Percentiles rank a stretch among this genome's conserved stretches.
Conservation (phyloP, 2,329 filamentous ascomycete species). For the Pseudogymnoascus sp. region DNA sequence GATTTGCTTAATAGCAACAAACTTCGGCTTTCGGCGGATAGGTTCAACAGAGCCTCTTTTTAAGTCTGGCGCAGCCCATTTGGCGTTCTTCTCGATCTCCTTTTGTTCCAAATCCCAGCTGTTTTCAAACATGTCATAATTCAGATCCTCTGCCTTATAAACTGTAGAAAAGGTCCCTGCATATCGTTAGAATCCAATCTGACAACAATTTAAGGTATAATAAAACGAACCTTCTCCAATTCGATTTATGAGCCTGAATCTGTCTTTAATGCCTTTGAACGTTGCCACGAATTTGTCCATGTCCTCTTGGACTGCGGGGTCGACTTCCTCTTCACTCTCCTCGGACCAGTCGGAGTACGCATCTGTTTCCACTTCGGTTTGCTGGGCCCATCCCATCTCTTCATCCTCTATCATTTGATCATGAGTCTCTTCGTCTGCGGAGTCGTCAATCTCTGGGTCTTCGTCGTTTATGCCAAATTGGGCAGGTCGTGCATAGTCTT, state of each 20-base stretch:
- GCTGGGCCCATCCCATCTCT: constrained; percentile 10
- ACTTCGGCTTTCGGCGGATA: constrained; percentile 53
- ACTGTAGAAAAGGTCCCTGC: constrained; percentile 95
- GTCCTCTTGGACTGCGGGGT: constrained; percentile 67
- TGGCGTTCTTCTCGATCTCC: constrained; percentile 53
- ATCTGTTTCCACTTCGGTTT: constrained; percentile 26
- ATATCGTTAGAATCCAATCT: constrained; percentile 14
- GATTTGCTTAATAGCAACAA: constrained; percentile 97
- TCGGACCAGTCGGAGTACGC: constrained; percentile 43
- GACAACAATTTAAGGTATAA: neutral
- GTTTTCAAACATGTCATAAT: constrained; percentile 76
- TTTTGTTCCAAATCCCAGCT: constrained; percentile 71
- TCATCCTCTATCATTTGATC: constrained; percentile 16
- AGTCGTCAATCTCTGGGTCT: constrained; percentile 4
- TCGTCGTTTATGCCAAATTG: neutral
- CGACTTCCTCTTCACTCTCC: constrained; percentile 53
- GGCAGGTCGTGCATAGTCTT: constrained; percentile 2
- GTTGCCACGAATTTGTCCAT: constrained; percentile 77
- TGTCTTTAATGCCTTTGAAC: constrained; percentile 75
- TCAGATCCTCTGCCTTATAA: constrained; percentile 93
- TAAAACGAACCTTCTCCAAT: constrained; percentile 76
- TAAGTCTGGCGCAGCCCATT: constrained; percentile 61
- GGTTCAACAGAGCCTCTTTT: constrained; percentile 39
- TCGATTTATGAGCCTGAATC: constrained; percentile 86
- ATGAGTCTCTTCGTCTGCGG: constrained; percentile 11